Evolutionary conservation across 306 rosid genomes (phyloP).

Genomic region (Phaseolus lunatus): DNA sequence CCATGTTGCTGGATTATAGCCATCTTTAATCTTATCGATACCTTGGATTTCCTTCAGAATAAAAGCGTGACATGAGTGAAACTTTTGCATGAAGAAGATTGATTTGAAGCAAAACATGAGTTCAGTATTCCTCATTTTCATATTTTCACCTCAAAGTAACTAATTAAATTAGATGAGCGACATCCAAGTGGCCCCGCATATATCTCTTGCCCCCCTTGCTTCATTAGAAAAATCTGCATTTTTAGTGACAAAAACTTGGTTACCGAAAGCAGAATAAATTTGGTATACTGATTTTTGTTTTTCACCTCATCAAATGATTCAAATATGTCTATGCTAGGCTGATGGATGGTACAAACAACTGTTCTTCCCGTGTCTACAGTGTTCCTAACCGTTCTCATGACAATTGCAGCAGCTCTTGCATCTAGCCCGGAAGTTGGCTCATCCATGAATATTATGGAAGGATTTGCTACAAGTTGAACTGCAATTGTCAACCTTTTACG

Average conservation of each 20-base stretch:
- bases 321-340: slow-evolving; percentile 73
- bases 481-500: slow-evolving; percentile 71
- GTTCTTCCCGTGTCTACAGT: slow-evolving; percentile 73
- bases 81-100: not conserved
- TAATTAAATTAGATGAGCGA: slow-evolving; percentile 21
- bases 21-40: not conserved
- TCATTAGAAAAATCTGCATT: slow-evolving; percentile 42
- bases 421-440: slow-evolving; percentile 77
- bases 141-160: slow-evolving; percentile 49
- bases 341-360: slow-evolving; percentile 75
- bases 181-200: slow-evolving; percentile 40
- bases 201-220: slow-evolving; percentile 35
- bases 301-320: slow-evolving; percentile 75
- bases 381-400: slow-evolving; percentile 71
- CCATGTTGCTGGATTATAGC: not conserved
- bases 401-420: slow-evolving; percentile 73
- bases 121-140: not conserved
- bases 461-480: slow-evolving; percentile 71
- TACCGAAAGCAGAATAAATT: not conserved
- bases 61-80: not conserved
- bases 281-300: not conserved
- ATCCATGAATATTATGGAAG: slow-evolving; percentile 75
- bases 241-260: not conserved
- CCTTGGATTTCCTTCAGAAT: not conserved
- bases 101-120: not conserved